Evolutionary conservation across 2,329 filamentous ascomycete species (phyloP).

Genomic region (Chlorencoelia australis): DNA sequence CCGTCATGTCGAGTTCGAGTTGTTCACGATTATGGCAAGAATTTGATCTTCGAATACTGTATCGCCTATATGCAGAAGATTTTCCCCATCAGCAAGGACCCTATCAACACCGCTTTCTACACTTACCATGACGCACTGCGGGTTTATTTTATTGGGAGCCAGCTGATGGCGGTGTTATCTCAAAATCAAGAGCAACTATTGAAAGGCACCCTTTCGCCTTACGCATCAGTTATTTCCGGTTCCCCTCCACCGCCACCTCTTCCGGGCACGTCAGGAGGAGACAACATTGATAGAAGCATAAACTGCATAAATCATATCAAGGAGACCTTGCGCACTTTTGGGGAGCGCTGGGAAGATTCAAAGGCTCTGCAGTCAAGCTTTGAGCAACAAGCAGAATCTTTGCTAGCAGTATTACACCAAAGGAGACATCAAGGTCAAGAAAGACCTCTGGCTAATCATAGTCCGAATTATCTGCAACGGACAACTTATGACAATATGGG

Average conservation of each 20-base stretch:
- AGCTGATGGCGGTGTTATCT: constrained; percentile 50
- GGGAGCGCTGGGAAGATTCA: constrained; percentile 49
- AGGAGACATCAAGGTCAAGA: constrained; percentile 27
- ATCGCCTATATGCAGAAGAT: constrained; percentile 73
- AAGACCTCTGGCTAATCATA: constrained; percentile 14
- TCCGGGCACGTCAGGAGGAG: constrained; percentile 31
- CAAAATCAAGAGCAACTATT: constrained; percentile 48
- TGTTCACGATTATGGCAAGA: constrained; percentile 66
- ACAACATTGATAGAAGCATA: constrained; percentile 46
- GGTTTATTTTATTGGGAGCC: constrained; percentile 63
- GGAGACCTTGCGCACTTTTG: constrained; percentile 45
- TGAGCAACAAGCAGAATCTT: constrained; percentile 28
- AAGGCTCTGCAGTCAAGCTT: constrained; percentile 43
- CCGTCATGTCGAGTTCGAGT: constrained; percentile 65
- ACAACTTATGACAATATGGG: constrained; percentile 16
- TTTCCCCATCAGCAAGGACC: constrained; percentile 52
- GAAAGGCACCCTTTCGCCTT: constrained; percentile 26
- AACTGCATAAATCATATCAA: constrained; percentile 44
- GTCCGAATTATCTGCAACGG: constrained; percentile 13
- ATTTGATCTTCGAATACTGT: constrained; percentile 77
- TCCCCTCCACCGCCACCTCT: constrained; percentile 43
- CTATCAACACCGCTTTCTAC: constrained; percentile 55
- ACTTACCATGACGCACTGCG: constrained; percentile 84
- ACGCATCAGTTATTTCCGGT: constrained; percentile 22
- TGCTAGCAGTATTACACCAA: constrained; percentile 33